Evolutionary conservation across 2,329 filamentous ascomycete genomes (phyloP), one percentile per base, ranked within the genome.

Genomic region (Colletotrichum kahawae): DNA sequence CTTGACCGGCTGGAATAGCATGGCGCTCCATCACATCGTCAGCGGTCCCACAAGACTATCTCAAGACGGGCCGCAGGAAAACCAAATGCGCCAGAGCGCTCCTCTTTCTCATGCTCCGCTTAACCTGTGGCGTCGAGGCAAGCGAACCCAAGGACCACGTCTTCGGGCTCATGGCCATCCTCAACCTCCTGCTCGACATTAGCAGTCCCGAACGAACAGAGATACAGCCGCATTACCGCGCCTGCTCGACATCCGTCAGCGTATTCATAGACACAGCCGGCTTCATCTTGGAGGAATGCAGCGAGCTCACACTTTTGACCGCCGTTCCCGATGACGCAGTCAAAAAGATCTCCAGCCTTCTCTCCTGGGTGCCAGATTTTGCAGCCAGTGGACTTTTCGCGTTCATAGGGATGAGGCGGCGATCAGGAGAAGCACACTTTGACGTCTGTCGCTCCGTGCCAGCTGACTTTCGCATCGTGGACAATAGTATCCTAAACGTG

Each of bases 311-410:
- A n/a, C 34, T 78, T 10, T 62, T 78, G 5, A 77, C 76, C 67
- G 73, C 10, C 84, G 80, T 77, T 67, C 77, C 54, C 24, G 67
- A 60, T 68, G 79, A 72, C 18, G 77, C 67, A 64, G 72, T 27
- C 31, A 79, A 54, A 68, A 31, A 65, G 7, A 21, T 70, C 13
- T 7, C 31, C 6, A 56, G 24, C 18, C 67, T 79, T 14, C 77
- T 77, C 7, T 74, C 77, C 2, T 78, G 77, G 77, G 74, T 79
- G 65, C 70, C 81, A 77, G 34, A 81, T 79, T 43, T 77, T 82
- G 59, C 77, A 10, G 59, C 71, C 31, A 67, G 38, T 21, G 71
- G 71, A 12, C 66, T 67, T 1, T 70, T 59, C 2, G 59, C 67
- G 6, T 60, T 74, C 18, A 29, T 74, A 24, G 66, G 43, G n/a